phyloP scores from a whole-genome alignment of 176 grass and related monocot species.

The Carex scoparia region DNA sequence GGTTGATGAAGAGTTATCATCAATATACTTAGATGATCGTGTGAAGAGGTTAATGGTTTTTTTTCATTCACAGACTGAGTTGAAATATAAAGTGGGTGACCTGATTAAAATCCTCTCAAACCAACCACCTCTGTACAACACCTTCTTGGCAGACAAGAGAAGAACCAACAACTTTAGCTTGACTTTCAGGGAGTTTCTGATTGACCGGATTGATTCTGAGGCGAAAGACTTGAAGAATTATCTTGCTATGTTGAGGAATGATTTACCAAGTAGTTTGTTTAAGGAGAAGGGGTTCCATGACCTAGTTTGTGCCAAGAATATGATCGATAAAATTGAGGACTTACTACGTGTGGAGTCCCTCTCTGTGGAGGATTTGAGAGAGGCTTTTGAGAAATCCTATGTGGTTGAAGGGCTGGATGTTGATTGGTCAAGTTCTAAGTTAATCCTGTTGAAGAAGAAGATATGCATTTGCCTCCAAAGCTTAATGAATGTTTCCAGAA shows the following conservation, averaged over 20 bases:
- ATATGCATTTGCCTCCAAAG: constrained; percentile 49
- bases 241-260: constrained; percentile 36
- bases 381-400: constrained; percentile 35
- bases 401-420: constrained; percentile 28
- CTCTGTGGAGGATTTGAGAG: constrained; percentile 42
- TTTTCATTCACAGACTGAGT: constrained; percentile 41
- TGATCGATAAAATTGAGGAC: constrained; percentile 42
- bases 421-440: constrained; percentile 33
- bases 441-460: constrained; percentile 41
- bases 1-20: constrained; percentile 37
- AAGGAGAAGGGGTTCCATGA: constrained; percentile 36
- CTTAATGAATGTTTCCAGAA: constrained; percentile 31
- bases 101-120: constrained; percentile 42
- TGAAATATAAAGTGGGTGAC: constrained; percentile 47
- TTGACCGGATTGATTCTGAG: constrained; percentile 32
- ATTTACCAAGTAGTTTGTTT: constrained; percentile 45
- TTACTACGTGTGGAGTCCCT: constrained; percentile 27
- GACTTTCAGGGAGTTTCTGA: constrained; percentile 43
- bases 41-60: constrained; percentile 36
- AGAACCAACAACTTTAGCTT: constrained; percentile 8
- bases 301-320: constrained; percentile 35
- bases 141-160: constrained; percentile 19
- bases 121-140: constrained; percentile 38
- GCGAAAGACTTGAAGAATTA: constrained; percentile 31
- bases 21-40: constrained; percentile 65